Evolutionary conservation across 257 asterid species (phyloP).

Genomic region (Solanum raphanifolium): DNA sequence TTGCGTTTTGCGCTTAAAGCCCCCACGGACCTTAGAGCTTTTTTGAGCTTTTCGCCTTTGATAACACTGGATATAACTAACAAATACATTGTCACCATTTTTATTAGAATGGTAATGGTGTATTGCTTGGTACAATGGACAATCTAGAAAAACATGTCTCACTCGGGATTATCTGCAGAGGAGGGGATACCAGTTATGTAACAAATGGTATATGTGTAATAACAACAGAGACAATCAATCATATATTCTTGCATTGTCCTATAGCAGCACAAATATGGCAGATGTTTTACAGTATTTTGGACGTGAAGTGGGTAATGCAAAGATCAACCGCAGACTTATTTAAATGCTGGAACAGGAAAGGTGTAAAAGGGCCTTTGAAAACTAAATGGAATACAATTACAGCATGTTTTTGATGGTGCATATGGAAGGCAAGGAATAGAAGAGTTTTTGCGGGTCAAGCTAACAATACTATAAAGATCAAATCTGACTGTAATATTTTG

Average conservation of each 20-base stretch:
- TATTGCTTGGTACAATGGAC: neutral
- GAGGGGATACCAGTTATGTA: neutral
- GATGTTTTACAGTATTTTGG: neutral
- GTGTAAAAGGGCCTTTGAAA: neutral
- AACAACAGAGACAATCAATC: neutral
- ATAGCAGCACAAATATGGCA: neutral
- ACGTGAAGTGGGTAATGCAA: neutral
- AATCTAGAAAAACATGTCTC: neutral
- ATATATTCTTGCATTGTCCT: neutral
- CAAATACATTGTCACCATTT: neutral
- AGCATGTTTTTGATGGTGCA: neutral
- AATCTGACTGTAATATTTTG: neutral
- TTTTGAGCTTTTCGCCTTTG: no score
- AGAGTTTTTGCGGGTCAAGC: neutral
- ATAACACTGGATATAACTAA: neutral
- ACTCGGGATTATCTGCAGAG: neutral
- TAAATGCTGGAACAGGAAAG: neutral
- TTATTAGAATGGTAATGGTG: neutral
- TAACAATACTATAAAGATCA: neutral
- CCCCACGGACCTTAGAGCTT: no score
- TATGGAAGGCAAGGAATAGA: neutral
- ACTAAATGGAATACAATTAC: neutral
- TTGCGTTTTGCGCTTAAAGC: no score
- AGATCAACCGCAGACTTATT: neutral
- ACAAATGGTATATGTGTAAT: neutral